Conservation (phyloP, 2,329 filamentous ascomycete genomes). For the Phyllosticta citribraziliensis region DNA sequence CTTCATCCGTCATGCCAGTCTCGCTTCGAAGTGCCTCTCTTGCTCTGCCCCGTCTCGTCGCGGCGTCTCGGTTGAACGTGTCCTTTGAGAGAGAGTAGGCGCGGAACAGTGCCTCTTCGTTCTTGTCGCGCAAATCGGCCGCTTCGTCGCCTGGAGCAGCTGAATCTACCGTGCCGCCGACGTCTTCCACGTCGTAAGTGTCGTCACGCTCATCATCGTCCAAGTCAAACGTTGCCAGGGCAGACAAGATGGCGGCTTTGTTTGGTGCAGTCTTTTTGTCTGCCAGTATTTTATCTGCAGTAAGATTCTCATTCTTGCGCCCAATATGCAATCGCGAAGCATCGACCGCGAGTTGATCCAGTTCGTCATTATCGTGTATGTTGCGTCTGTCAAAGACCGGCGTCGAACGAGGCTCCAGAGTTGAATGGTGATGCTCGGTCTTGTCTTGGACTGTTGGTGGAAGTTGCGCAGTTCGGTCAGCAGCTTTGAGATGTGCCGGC, state of each 20-base stretch:
- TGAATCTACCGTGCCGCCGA: slow-evolving; percentile 76
- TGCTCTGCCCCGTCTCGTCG: slow-evolving; percentile 54
- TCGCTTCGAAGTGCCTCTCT: slow-evolving; percentile 59
- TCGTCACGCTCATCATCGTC: slow-evolving; percentile 97
- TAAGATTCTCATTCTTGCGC: slow-evolving; percentile 52
- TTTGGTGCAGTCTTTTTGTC: slow-evolving; percentile 56
- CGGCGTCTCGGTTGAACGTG: slow-evolving; percentile 61
- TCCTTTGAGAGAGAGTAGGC: slow-evolving; percentile 56
- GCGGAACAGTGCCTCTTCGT: slow-evolving; percentile 65
- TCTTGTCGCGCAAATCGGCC: slow-evolving; percentile 46
- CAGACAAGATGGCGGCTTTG: slow-evolving; percentile 81
- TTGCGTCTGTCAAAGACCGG: slow-evolving; percentile 56
- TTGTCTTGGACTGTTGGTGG: slow-evolving; percentile 20
- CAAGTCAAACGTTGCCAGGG: slow-evolving; percentile 78
- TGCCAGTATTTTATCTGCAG: slow-evolving; percentile 61
- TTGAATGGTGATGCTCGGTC: slow-evolving; percentile 17
- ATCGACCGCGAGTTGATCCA: slow-evolving; percentile 60
- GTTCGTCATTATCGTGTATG: slow-evolving; percentile 69
- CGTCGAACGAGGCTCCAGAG: slow-evolving; percentile 51
- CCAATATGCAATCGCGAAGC: slow-evolving; percentile 67
- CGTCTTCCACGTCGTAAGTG: slow-evolving; percentile 87
- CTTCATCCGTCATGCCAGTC: slow-evolving; percentile 86
- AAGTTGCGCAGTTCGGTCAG: slow-evolving; percentile 57
- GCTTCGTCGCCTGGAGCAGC: slow-evolving; percentile 41
- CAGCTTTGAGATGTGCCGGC: slow-evolving; percentile 53